Evolutionary conservation across 2,329 filamentous ascomycete genomes (phyloP).

Genomic region (Alternaria sp.): DNA sequence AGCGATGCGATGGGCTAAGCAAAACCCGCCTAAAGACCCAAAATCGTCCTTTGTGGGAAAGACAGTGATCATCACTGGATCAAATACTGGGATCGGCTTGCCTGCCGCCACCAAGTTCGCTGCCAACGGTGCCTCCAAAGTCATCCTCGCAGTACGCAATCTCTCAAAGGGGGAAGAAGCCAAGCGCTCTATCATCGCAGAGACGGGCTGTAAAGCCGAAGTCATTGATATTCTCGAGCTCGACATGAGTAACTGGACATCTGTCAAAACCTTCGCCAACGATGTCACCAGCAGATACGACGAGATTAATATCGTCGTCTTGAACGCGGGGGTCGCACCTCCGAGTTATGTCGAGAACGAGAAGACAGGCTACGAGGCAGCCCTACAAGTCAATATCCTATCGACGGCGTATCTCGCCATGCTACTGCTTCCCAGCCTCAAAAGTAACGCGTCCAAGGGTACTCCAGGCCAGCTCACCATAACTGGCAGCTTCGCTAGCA

Average conservation of each 20-base stretch:
- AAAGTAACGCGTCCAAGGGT: background rate
- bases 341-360: background rate
- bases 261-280: background rate
- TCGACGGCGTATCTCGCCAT: background rate
- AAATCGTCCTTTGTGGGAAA: background rate
- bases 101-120: slow-evolving; percentile 1
- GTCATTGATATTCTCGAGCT: background rate
- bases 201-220: background rate
- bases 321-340: background rate
- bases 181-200: background rate
- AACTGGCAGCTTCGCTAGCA: background rate
- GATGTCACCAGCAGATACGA: background rate
- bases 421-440: background rate
- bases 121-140: background rate
- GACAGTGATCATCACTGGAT: slow-evolving; percentile 3
- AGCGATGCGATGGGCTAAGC: background rate
- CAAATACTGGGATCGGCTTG: slow-evolving; percentile 5
- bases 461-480: background rate
- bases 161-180: background rate
- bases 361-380: background rate
- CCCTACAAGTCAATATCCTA: background rate
- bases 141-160: background rate
- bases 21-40: background rate
- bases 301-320: background rate
- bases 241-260: background rate